Percentiles rank a stretch among this genome's conserved stretches.
Conservation (phyloP, 345 rosid genomes). For the Streptanthus diversifolius region DNA sequence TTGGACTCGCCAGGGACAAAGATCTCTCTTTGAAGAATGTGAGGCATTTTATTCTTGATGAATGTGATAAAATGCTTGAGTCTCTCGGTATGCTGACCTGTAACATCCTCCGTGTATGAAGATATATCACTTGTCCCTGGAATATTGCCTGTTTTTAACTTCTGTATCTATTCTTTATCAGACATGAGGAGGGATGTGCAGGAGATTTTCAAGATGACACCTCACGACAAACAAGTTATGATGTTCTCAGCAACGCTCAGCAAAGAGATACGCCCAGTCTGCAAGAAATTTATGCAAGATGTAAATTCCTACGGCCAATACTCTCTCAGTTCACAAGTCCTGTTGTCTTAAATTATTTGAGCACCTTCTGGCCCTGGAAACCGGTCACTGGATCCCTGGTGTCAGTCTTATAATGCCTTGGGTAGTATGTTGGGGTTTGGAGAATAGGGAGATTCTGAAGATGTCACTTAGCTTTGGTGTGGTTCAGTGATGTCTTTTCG, state of each 20-base stretch:
- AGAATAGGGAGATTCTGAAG: neutral
- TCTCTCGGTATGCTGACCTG: constrained; percentile 62
- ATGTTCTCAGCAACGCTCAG: constrained; percentile 99
- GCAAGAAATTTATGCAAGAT: constrained; percentile 99
- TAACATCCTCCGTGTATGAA: neutral
- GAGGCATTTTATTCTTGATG: constrained; percentile 98
- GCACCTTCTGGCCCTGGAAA: neutral
- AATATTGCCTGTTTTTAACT: neutral
- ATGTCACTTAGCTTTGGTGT: neutral
- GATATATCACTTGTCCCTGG: neutral
- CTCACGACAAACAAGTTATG: constrained; percentile 99
- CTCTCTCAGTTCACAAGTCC: constrained; percentile 55
- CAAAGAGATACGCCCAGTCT: constrained; percentile 99
- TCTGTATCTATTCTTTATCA: constrained; percentile 11
- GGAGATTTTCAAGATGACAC: constrained; percentile 98
- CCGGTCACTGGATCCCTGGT: neutral
- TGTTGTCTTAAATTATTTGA: constrained; percentile 36
- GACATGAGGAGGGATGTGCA: constrained; percentile 99
- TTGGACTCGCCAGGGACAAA: constrained; percentile 85
- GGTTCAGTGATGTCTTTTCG: neutral
- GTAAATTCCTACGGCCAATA: constrained; percentile 73
- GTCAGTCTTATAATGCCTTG: neutral
- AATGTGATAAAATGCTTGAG: constrained; percentile 99
- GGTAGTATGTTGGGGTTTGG: neutral
- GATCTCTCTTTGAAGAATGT: constrained; percentile 97